Base-by-base conservation (phyloP, 495 filamentous ascomycete species). In the Aspergillus avenaceus region DNA sequence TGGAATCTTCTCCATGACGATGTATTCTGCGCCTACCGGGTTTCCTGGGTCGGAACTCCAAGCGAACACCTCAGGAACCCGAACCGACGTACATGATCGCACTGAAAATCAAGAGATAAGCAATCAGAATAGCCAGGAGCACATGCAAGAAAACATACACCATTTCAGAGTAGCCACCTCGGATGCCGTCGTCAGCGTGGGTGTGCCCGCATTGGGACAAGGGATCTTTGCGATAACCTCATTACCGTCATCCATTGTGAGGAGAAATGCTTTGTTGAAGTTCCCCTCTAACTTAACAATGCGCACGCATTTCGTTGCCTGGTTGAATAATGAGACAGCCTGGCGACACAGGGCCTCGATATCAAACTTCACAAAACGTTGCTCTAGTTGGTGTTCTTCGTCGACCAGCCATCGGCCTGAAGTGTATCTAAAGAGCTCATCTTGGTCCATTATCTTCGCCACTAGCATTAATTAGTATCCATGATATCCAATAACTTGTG, bases 151-250 rank as follows among this genome's bases (percentile, higher is more conserved):
- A 26, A 41, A 50, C 60, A 38, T 53, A 63, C 57, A 52, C 47
- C 69, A 74, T 23, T 65, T 60, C 54, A 71, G 56, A 2, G 63
- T 72, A 3, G 70, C 68, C 9, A 74, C 71, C 49, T 74, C 71
- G 37, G 65, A 69, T 4, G 67, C 69, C 8, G 67, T 74, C 1
- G 63, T 64, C 41, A 59, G 49, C 24, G 42, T 53, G 18, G 63
- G 51, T 12, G 52, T 40, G 8, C 70, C 70, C 37, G 65, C 49
- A 56, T 71, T 72, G 8, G 63, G 63, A 60, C 59, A 62, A 16
- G 65, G 70, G 21, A 75, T 57, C 25, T 65, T 66, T 36, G 61
- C 67, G 34, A 73, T 57, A 13, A 60, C 63, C 27, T 62, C 52
- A 14, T 54, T 60, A 16, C 69, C 65, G 51, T 75, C 52, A 25